Conservation (phyloP, 1,284 basidiomycete genomes). For the Cutaneotrichosporon spelunceum region DNA sequence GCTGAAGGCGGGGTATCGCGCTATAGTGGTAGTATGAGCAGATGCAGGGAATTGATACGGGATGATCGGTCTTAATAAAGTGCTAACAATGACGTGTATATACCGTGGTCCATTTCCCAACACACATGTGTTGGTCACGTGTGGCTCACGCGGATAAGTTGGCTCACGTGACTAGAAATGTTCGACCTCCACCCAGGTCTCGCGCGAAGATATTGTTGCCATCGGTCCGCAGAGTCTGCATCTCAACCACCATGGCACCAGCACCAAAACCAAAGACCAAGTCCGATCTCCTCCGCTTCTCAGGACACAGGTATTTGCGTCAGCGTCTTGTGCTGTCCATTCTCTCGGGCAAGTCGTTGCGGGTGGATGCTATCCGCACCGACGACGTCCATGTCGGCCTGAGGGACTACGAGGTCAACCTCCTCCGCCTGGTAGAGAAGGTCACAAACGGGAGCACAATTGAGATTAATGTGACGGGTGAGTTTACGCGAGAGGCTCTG, state of each 20-base stretch:
- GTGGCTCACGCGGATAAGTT: too few relatives aligned
- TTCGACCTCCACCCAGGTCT: too few relatives aligned
- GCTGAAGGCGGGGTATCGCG: too few relatives aligned
- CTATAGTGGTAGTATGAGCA: too few relatives aligned
- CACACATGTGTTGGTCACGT: too few relatives aligned
- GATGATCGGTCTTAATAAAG: too few relatives aligned
- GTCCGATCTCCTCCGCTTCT: slow-evolving; percentile 56
- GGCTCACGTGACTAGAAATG: too few relatives aligned
- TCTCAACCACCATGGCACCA: slow-evolving; percentile 8
- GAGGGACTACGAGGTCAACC: slow-evolving; percentile 90
- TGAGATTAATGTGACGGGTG: slow-evolving; percentile 94
- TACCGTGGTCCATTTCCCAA: too few relatives aligned
- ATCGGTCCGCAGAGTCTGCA: background rate
- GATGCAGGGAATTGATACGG: too few relatives aligned
- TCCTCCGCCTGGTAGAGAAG: slow-evolving; percentile 84
- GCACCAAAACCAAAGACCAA: slow-evolving; percentile 8
- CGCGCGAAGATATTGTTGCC: too few relatives aligned
- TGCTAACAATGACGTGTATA: too few relatives aligned
- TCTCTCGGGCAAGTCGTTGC: slow-evolving; percentile 78
- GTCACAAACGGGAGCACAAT: slow-evolving; percentile 91
- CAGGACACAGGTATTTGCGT: slow-evolving; percentile 78
- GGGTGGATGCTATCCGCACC: slow-evolving; percentile 83
- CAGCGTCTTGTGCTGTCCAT: slow-evolving; percentile 82
- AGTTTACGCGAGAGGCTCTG: too few relatives aligned
- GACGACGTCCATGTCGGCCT: slow-evolving; percentile 93